phyloP scores from a whole-genome alignment of 148 eudicot genomes.

The Chenopodium berlandieri region DNA sequence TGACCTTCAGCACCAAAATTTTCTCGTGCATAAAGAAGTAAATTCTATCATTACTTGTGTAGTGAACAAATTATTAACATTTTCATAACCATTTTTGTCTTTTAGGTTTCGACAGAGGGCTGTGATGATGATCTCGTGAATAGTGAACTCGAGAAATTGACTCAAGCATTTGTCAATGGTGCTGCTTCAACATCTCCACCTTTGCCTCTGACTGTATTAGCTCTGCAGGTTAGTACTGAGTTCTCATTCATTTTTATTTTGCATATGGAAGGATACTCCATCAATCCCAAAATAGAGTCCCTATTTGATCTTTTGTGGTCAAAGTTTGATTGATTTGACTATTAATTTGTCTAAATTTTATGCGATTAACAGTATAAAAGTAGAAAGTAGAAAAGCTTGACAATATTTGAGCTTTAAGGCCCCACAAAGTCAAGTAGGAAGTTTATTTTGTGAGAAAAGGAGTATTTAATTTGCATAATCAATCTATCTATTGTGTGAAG shows the following conservation, averaged over 20 bases:
- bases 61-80: not conserved
- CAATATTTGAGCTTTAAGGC: not conserved
- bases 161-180: slow-evolving; percentile 50
- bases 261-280: not conserved
- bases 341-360: not conserved
- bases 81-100: not conserved
- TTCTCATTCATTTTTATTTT: not conserved
- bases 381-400: not conserved
- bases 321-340: not conserved
- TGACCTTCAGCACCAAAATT: not conserved
- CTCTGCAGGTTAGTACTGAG: slow-evolving; percentile 58
- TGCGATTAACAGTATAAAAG: not conserved
- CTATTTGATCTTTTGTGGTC: not conserved
- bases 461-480: not conserved
- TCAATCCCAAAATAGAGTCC: not conserved
- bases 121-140: slow-evolving; percentile 49
- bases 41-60: not conserved
- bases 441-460: not conserved
- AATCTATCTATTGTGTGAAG: not conserved
- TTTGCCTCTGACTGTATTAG: slow-evolving; percentile 64
- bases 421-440: not conserved
- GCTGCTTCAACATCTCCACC: slow-evolving; percentile 56
- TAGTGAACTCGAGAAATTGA: slow-evolving; percentile 60
- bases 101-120: slow-evolving; percentile 67
- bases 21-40: not conserved